phyloP scores from a whole-genome alignment of 2,329 filamentous ascomycete species.

The Stenocarpella maydis region DNA sequence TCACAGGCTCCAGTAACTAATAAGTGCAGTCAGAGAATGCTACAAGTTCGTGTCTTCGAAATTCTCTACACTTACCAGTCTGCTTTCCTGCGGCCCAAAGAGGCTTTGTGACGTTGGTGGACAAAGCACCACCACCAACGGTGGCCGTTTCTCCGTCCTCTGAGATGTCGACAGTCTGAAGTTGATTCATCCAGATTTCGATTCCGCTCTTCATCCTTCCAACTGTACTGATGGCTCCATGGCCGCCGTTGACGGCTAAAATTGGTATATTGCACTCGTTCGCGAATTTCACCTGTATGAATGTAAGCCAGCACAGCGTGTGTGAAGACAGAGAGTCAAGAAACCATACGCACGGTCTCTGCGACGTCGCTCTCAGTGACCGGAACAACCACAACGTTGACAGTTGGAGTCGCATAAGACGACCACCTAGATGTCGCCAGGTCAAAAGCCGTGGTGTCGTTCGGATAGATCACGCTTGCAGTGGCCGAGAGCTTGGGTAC shows the following conservation, averaged over 20 bases:
- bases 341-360: constrained; percentile 51
- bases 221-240: constrained; percentile 59
- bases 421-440: constrained; percentile 56
- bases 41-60: too few species aligned
- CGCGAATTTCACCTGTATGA: constrained; percentile 54
- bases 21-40: not conserved
- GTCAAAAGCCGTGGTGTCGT: constrained; percentile 41
- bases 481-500: not conserved
- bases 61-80: constrained; percentile 16
- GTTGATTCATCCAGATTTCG: constrained; percentile 55
- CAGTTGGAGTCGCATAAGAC: constrained; percentile 49
- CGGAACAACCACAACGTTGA: constrained; percentile 57
- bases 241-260: constrained; percentile 60
- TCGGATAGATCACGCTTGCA: constrained; percentile 36
- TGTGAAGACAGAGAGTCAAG: constrained; percentile 20
- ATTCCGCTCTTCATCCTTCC: constrained; percentile 59
- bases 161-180: constrained; percentile 53
- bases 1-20: constrained; percentile 60
- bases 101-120: constrained; percentile 54
- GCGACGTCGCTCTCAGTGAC: constrained; percentile 57
- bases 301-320: not conserved
- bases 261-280: constrained; percentile 57
- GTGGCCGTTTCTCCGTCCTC: constrained; percentile 54
- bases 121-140: constrained; percentile 56
- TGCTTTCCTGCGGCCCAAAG: constrained; percentile 61